Percentiles rank a stretch among this genome's conserved stretches.
Conservation (phyloP, 768 basidiomycete genomes). For the Naematelia encephala region DNA sequence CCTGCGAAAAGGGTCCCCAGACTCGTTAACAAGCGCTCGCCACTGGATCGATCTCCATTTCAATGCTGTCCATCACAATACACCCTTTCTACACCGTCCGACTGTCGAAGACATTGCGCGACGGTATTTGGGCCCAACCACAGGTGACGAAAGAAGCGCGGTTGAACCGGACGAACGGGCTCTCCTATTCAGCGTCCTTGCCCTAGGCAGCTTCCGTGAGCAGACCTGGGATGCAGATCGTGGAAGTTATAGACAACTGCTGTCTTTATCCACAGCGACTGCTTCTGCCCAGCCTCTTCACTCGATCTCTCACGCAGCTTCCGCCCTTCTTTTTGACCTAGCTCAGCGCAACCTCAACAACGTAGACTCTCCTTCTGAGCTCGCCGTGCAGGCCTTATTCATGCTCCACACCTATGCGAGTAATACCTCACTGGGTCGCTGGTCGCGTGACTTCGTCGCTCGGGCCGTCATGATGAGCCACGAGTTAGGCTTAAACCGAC, state of each 20-base stretch:
- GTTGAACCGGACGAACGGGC: constrained; percentile 11
- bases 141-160: too few species aligned
- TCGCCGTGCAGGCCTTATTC: constrained; percentile 23
- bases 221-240: constrained; percentile 13
- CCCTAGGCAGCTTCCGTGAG: constrained; percentile 16
- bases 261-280: too few species aligned
- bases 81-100: constrained; percentile 21
- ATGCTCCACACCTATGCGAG: constrained; percentile 23
- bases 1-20: constrained; percentile 3
- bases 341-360: constrained; percentile 20
- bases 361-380: constrained; percentile 14
- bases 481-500: constrained; percentile 21
- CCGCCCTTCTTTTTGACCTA: constrained; percentile 14
- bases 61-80: constrained; percentile 23
- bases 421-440: constrained; percentile 21
- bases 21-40: constrained; percentile 8
- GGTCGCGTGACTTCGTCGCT: constrained; percentile 26
- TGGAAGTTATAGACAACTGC: too few species aligned
- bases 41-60: constrained; percentile 22
- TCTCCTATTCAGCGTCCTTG: constrained; percentile 16
- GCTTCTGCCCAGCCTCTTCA: not conserved
- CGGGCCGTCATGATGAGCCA: constrained; percentile 27
- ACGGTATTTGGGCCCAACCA: not conserved
- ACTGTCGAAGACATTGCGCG: constrained; percentile 7
- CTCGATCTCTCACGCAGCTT: not conserved